Evolutionary conservation across 345 rosid species (phyloP), one percentile per base, ranked within the genome.

Genomic region (Hypericum perforatum): DNA sequence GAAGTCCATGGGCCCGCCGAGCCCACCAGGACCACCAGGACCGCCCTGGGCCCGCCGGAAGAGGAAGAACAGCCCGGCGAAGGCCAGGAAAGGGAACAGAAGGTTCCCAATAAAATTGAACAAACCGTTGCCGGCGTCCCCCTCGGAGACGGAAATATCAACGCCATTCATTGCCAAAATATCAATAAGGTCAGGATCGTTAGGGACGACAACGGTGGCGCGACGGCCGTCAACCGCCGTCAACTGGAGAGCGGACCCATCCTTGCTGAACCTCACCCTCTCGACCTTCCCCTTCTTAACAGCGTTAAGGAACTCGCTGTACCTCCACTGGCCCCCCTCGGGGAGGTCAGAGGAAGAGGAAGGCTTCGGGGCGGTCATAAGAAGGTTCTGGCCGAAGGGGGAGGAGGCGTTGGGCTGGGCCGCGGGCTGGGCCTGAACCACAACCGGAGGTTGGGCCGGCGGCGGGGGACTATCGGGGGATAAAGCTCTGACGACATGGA

Each of bases 1-100:
- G 9, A 82, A 82, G 62, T 82, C 89, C 94, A 85, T 82, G 0
- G 95, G 95, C 41, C 95, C 95, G 5, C 95, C 95, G 0, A 85
- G 63, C 11, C 95, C 89, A 0, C 95, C 95, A 9, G 95, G 87
- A 0, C 95, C 95, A 0, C 89, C 95, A 0, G 89, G 78, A 10
- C 94, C 89, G 0, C 89, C 94, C 53, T 82, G 85, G 32, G 77
- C 73, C 47, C 83, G 69, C 45, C 87, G 76, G 68, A 84, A 84
- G 3, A 81, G 74, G 44, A 81, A 57, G 51, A 78, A 84, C 58
- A 84, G 64, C 1, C 92, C 92, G 9, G 82, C 87, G 22, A 81
- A 81, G 2, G 87, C 83, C 16, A 84, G 67, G 38, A 84, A 12
- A 2, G 92, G 92, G 51, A 84, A 84, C 10, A 84, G 32, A 57